Percentiles rank a stretch among this genome's conserved stretches.
Evolutionary conservation across 768 basidiomycete genomes (phyloP).

Genomic region (Termitomyces bulborhizus): DNA sequence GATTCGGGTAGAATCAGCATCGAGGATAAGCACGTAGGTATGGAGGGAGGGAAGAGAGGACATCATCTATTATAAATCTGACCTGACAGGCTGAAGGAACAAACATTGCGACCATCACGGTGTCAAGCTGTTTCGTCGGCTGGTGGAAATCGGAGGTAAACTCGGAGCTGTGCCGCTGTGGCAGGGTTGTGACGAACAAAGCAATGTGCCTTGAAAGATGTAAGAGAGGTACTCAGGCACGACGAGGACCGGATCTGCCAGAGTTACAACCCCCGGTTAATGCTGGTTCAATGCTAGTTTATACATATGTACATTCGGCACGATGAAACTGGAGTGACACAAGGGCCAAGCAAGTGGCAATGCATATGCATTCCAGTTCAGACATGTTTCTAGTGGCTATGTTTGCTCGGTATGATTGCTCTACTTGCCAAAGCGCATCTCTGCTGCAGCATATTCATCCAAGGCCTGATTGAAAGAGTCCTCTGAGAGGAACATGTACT

Average conservation of each 20-base stretch:
- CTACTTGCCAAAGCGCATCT: slow-evolving; percentile 77
- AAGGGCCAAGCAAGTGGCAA: neutral
- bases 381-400: neutral
- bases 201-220: too few relatives aligned
- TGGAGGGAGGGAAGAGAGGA: neutral
- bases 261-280: too few relatives aligned
- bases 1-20: slow-evolving; percentile 5
- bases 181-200: too few relatives aligned
- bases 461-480: slow-evolving; percentile 60
- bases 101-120: slow-evolving; percentile 6
- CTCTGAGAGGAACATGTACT: slow-evolving; percentile 37
- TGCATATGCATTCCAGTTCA: neutral
- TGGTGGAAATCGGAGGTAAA: too few relatives aligned
- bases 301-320: too few relatives aligned
- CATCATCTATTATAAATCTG: neutral
- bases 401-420: neutral
- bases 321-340: neutral
- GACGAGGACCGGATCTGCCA: too few relatives aligned
- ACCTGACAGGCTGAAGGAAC: neutral
- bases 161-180: too few relatives aligned
- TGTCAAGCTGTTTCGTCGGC: neutral
- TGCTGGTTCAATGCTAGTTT: too few relatives aligned
- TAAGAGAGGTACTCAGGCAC: too few relatives aligned
- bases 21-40: neutral
- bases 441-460: slow-evolving; percentile 66